Percentiles rank a stretch among this genome's conserved stretches.
phyloP scores from a whole-genome alignment of 768 basidiomycete species.

The Gelatoporia subvermispora region DNA sequence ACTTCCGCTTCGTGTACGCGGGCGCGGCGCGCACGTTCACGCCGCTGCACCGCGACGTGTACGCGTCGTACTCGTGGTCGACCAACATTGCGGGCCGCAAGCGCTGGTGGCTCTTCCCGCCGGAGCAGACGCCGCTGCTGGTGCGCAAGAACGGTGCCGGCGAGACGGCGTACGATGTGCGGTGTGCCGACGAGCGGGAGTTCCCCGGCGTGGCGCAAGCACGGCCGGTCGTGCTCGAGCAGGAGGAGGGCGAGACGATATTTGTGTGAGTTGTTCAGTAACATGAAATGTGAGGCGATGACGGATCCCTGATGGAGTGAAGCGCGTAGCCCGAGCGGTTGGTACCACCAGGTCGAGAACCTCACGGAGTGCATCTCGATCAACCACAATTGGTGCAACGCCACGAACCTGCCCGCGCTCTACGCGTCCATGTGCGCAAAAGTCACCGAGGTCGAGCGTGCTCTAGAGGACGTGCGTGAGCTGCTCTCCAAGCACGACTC shows the following conservation, averaged over 20 bases:
- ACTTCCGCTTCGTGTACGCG: conserved; percentile 26
- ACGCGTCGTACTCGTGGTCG: conserved; percentile 27
- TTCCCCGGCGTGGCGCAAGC: conserved; percentile 15
- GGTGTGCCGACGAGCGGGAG: conserved; percentile 9
- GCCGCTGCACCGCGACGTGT: conserved; percentile 25
- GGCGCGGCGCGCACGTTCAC: conserved; percentile 24
- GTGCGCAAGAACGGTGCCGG: conserved; percentile 14
- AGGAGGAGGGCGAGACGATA: conserved; percentile 22
- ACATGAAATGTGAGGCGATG: background rate
- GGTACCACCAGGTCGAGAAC: conserved; percentile 28
- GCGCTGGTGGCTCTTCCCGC: conserved; percentile 26
- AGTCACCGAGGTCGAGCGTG: conserved; percentile 22
- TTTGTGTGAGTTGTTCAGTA: conserved; percentile 18
- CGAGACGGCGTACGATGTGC: conserved; percentile 19
- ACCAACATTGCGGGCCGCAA: conserved; percentile 25
- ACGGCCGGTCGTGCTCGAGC: conserved; percentile 18
- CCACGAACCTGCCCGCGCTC: conserved; percentile 22
- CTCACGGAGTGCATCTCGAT: conserved; percentile 26
- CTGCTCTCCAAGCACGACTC: conserved; percentile 9
- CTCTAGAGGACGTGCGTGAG: conserved; percentile 23
- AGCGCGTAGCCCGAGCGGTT: conserved; percentile 21
- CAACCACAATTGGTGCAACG: conserved; percentile 30
- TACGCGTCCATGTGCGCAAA: conserved; percentile 25
- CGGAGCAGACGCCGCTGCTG: conserved; percentile 18
- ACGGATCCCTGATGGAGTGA: background rate